A percentile compares a stretch with the other conserved stretches of the same genome.
phyloP scores from a whole-genome alignment of 2,329 filamentous ascomycete species.

The Cladosporium sp. region DNA sequence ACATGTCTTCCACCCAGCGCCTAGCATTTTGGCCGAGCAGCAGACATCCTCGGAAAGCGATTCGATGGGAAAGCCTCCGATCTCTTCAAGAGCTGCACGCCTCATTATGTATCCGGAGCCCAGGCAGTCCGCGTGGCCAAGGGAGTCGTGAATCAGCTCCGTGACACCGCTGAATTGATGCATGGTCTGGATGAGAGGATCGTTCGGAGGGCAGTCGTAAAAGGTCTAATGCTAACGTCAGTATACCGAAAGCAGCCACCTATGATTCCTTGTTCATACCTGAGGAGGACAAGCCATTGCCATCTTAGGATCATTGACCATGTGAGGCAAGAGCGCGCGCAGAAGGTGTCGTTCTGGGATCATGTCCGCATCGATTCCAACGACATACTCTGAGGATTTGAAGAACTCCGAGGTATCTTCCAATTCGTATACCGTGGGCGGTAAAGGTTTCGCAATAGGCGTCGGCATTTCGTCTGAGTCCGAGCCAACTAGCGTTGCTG shows the following conservation, averaged over 20 bases:
- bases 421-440: conserved; percentile 17
- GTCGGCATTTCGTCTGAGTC: conserved; percentile 17
- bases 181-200: conserved; percentile 61
- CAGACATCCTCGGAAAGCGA: conserved; percentile 64
- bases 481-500: conserved; percentile 42
- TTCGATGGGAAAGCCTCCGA: conserved; percentile 63
- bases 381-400: conserved; percentile 50
- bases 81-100: conserved; percentile 61
- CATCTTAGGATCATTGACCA: conserved; percentile 48
- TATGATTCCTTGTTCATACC: conserved; percentile 55
- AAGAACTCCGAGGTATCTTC: conserved; percentile 41
- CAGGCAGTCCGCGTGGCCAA: conserved; percentile 62
- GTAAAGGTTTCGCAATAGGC: conserved; percentile 5
- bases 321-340: conserved; percentile 59
- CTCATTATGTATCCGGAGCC: conserved; percentile 64
- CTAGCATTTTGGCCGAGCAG: conserved; percentile 61
- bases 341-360: conserved; percentile 65
- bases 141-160: conserved; percentile 50
- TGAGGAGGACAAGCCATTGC: conserved; percentile 27
- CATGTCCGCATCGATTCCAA: conserved; percentile 68
- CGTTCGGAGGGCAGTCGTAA: conserved; percentile 62
- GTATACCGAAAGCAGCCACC: background rate
- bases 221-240: conserved; percentile 55
- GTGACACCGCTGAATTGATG: conserved; percentile 60
- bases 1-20: conserved; percentile 63